Evolutionary conservation across 2,329 filamentous ascomycete genomes (phyloP).

Genomic region (Clarireedia hainanense): DNA sequence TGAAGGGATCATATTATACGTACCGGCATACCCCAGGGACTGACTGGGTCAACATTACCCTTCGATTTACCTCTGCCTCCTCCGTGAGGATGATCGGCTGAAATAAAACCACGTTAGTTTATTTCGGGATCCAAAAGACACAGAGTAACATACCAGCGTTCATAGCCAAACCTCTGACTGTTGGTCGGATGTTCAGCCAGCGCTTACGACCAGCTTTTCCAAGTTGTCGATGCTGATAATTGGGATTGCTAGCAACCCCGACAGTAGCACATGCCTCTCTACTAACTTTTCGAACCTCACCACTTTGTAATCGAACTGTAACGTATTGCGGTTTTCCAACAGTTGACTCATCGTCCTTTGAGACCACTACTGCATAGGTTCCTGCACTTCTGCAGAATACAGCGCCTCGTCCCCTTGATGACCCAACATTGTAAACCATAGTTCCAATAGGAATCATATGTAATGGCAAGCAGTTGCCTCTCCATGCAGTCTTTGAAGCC

Average conservation of each 20-base stretch:
- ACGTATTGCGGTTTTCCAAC: slow-evolving; percentile 63
- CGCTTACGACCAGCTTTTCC: slow-evolving; percentile 92
- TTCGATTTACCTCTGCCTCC: slow-evolving; percentile 99
- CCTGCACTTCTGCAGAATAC: slow-evolving; percentile 94
- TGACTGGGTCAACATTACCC: slow-evolving; percentile 91
- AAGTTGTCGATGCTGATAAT: slow-evolving; percentile 82
- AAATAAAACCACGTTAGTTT: slow-evolving; percentile 12
- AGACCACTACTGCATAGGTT: slow-evolving; percentile 80
- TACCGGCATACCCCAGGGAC: slow-evolving; percentile 94
- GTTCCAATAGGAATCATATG: slow-evolving; percentile 97
- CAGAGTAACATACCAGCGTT: slow-evolving; percentile 63
- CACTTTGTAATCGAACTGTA: slow-evolving; percentile 80
- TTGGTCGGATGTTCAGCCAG: slow-evolving; percentile 91
- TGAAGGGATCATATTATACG: slow-evolving; percentile 33
- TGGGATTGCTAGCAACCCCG: slow-evolving; percentile 86
- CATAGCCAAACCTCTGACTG: slow-evolving; percentile 96
- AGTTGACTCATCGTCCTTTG: slow-evolving; percentile 72
- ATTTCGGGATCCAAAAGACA: neutral
- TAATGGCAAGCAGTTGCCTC: slow-evolving; percentile 89
- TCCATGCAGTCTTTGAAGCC: slow-evolving; percentile 86
- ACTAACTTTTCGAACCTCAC: slow-evolving; percentile 82
- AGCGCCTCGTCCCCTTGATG: slow-evolving; percentile 61
- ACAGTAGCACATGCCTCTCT: slow-evolving; percentile 92
- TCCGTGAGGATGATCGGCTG: slow-evolving; percentile 92
- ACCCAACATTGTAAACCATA: slow-evolving; percentile 83